Conservation (phyloP, 1,284 basidiomycete species). For the Erythrobasidium hasegawianum region DNA sequence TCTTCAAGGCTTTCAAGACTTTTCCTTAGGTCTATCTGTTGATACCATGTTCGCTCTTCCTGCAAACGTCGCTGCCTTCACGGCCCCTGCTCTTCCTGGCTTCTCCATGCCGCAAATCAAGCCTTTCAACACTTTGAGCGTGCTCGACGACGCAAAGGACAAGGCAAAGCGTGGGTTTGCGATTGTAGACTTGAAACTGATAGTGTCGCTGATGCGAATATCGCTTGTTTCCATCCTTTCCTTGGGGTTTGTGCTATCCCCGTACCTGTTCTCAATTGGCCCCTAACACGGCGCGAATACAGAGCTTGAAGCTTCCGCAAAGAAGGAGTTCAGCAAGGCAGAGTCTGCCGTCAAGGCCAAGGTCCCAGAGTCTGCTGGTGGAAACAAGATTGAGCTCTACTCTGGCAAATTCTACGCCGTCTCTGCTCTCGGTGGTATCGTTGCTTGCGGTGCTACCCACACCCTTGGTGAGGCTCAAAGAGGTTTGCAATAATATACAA, state of each 20-base stretch:
- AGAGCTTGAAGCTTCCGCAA: conserved; percentile 35
- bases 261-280: not conserved
- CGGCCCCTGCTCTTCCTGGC: conserved; percentile 30
- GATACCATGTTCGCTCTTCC: conserved; percentile 37
- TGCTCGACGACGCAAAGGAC: conserved; percentile 40
- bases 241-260: not conserved
- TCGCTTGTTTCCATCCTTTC: not conserved
- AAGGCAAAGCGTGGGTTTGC: conserved; percentile 36
- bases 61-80: conserved; percentile 26
- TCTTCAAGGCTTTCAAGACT: not conserved
- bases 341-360: conserved; percentile 30
- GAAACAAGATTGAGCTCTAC: conserved; percentile 46
- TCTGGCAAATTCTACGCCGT: conserved; percentile 46
- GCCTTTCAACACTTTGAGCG: conserved; percentile 19
- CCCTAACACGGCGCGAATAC: not conserved
- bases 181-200: not conserved
- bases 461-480: conserved; percentile 38
- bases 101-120: conserved; percentile 26
- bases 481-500: not conserved
- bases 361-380: conserved; percentile 42
- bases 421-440: conserved; percentile 46
- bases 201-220: not conserved
- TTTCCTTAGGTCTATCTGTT: not conserved
- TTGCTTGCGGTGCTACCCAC: conserved; percentile 48
- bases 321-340: conserved; percentile 33